Base-by-base conservation (phyloP, 257 asterid genomes). In the Ballota nigra region DNA sequence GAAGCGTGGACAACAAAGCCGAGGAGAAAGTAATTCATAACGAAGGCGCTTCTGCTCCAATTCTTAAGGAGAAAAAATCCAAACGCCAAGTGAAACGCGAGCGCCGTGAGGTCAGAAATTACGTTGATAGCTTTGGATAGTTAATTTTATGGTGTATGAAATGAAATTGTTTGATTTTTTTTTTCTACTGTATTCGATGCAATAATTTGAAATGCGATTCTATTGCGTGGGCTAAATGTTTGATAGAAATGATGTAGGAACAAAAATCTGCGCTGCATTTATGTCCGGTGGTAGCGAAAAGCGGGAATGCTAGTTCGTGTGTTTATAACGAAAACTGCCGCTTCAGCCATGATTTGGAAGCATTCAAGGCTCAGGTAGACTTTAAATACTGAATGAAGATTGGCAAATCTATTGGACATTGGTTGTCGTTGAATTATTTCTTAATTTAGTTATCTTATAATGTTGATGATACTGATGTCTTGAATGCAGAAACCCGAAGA, bases 71-170 rank as follows among this genome's bases (percentile, higher is more conserved):
- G 79, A 94, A 94, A 80, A 92, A 89, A 77, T 95, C 99, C 65
- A 95, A 95, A 81, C 96, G 99, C 69, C 98, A 95, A 79, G 70
- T 81, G 41, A 95, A 92, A 81, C 96, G 99, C 53, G 99, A 95
- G 76, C 95, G 99, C 72, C 90, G 68, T 13, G 81, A 89, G 92
- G 97, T 93, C 20, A 18, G 75, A 7, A 41, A 63, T 36, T 68
- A 10, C 45, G 11, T 71, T 22, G 65, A 15, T 36, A 56, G 64
- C 36, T 22, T 74, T 53, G 12, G 53, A 18, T 5, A 7, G 20
- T 57, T 55, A 20, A 9, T 29, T 18, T 70, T 29, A 8, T 49
- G 24, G 52, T 58, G 28, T 45, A 43, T 41, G 45, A 51, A 58
- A 59, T 38, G 66, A 2, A 57, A 23, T 57, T 19, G 52, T 19